Evolutionary conservation across 495 filamentous ascomycete species (phyloP), one percentile per base, ranked within the genome.

Genomic region (Neurospora sp.): DNA sequence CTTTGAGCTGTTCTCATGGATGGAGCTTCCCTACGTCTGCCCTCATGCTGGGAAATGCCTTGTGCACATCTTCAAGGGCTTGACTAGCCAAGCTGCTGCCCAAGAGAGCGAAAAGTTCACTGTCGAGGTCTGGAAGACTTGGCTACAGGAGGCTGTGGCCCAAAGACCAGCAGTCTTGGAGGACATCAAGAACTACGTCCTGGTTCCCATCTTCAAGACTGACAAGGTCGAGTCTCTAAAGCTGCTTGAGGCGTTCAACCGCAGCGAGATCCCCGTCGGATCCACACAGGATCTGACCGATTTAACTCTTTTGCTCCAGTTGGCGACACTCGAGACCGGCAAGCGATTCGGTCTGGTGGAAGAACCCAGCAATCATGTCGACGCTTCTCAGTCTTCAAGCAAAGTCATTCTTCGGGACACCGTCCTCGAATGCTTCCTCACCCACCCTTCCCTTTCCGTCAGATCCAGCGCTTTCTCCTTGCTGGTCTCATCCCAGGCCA

Each of bases 321-420:
- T 94, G 72, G 87, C 89, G 61, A 87, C 91, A 20, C 83, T 97
- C 40, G 90, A 94, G 74, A 84, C 90, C 12, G 93, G 91, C 18
- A 96, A 96, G 83, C 93, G 94, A 71, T 81, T 87, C 42, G 93
- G 92, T 0, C 78, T 95, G 31, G 87, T 97, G 8, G 87, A 90
- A 69, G 93, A 94, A 76, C 86, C 90, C 69, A 85, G 92, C 92
- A 84, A 84, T 35, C 38, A 35, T 16, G 69, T 27, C 14, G 72
- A 70, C 11, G n/a, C 14, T n/a, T 31, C 69, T 14, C 66, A 76
- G 69, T 69, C 75, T n/a, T 74, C 74, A 27, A 40, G 71, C 38
- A 68, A 75, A 44, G 72, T 90, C 10, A 18, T 75, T 27, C 75
- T 89, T 22, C 80, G 85, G 12, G 82, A 85, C 18, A 70, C 73